Percentiles rank a stretch among this genome's conserved stretches.
Evolutionary conservation across 129 eudicot species (phyloP).

Genomic region (Saposhnikovia divaricata): DNA sequence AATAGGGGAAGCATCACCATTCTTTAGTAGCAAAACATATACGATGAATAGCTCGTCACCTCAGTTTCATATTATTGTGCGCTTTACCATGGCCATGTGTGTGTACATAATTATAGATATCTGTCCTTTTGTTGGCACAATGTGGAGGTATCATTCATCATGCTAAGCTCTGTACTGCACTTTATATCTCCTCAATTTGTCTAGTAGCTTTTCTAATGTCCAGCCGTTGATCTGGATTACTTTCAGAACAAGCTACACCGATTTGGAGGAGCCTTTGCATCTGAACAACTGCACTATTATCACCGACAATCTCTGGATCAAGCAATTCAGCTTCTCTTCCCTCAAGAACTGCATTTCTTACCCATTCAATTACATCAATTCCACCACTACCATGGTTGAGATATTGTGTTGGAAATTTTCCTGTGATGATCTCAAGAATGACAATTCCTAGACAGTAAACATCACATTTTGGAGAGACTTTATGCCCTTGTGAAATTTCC

Average conservation of each 20-base stretch:
- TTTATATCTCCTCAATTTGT: slow-evolving; percentile 35
- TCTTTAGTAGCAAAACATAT: not conserved
- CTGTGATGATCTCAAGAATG: slow-evolving; percentile 59
- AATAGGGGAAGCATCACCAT: not conserved
- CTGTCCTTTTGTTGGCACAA: not conserved
- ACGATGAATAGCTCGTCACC: not conserved
- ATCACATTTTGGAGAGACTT: slow-evolving; percentile 56
- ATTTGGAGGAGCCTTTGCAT: slow-evolving; percentile 45
- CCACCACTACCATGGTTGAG: slow-evolving; percentile 45
- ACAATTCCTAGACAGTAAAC: slow-evolving; percentile 64
- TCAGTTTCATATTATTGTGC: not conserved
- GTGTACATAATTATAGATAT: not conserved
- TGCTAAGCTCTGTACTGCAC: not conserved
- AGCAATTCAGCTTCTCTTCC: slow-evolving; percentile 41
- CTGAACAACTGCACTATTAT: slow-evolving; percentile 15
- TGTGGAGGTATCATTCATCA: not conserved
- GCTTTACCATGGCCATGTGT: not conserved
- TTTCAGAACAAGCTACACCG: slow-evolving; percentile 51
- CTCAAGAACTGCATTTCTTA: slow-evolving; percentile 43
- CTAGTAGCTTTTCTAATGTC: slow-evolving; percentile 38
- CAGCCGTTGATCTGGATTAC: slow-evolving; percentile 33
- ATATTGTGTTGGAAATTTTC: slow-evolving; percentile 53
- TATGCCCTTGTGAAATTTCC: slow-evolving; percentile 35
- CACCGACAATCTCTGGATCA: slow-evolving; percentile 48
- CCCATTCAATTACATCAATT: slow-evolving; percentile 49